phyloP scores from a whole-genome alignment of 2,329 filamentous ascomycete species.

The Cercospora canescens region DNA sequence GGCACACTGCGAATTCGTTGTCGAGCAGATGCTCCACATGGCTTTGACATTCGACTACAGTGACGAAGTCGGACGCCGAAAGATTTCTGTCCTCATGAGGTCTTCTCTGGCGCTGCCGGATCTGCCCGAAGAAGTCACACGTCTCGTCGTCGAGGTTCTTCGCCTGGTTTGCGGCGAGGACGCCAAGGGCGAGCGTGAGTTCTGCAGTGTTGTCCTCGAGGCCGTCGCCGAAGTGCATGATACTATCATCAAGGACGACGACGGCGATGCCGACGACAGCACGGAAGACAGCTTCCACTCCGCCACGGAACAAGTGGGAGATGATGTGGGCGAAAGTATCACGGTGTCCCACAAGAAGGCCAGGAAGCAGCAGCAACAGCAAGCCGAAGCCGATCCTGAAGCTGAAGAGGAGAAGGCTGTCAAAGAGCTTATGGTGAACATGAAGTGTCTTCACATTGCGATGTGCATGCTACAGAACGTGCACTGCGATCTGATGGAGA shows the following conservation, averaged over 20 bases:
- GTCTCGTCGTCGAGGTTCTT: conserved; percentile 78
- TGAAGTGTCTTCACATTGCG: conserved; percentile 96
- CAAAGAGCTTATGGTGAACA: conserved; percentile 91
- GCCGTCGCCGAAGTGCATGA: conserved; percentile 96
- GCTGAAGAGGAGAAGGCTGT: conserved; percentile 71
- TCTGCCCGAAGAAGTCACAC: conserved; percentile 88
- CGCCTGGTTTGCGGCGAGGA: conserved; percentile 79
- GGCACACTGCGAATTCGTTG: conserved; percentile 89
- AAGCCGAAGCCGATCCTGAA: conserved; percentile 59
- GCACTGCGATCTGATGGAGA: conserved; percentile 80
- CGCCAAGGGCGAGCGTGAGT: conserved; percentile 74
- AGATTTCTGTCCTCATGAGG: conserved; percentile 91
- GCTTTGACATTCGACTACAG: conserved; percentile 91
- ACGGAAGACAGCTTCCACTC: conserved; percentile 86
- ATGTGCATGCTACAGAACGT: conserved; percentile 98
- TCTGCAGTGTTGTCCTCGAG: conserved; percentile 83
- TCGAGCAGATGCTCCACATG: conserved; percentile 92
- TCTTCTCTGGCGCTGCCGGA: conserved; percentile 83
- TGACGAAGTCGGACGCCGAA: conserved; percentile 91
- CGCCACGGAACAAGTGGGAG: conserved; percentile 79
- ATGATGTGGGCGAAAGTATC: conserved; percentile 50
- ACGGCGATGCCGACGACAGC: conserved; percentile 47
- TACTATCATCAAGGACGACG: conserved; percentile 73
- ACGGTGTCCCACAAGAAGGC: conserved; percentile 35
- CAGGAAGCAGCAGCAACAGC: conserved; percentile 42